Evolutionary conservation across 2,329 filamentous ascomycete genomes (phyloP).

Genomic region (Zymoseptoria pseudotritici): DNA sequence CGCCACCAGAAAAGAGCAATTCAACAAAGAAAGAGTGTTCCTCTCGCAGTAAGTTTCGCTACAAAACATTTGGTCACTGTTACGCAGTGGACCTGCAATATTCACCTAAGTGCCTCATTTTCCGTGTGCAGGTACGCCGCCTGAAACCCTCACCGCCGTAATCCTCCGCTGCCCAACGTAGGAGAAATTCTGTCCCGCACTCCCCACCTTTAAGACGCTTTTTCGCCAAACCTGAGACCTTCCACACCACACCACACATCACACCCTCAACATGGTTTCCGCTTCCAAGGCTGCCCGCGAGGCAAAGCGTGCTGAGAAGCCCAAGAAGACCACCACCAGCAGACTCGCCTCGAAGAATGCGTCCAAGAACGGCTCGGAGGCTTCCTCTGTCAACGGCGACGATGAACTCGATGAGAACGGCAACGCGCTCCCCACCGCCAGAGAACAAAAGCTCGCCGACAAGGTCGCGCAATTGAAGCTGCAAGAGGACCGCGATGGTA

Average conservation of each 20-base stretch:
- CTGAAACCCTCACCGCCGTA: background rate
- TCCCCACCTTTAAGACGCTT: background rate
- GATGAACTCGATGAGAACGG: slow-evolving; percentile 58
- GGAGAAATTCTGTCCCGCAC: background rate
- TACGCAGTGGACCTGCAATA: background rate
- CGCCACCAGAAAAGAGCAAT: background rate
- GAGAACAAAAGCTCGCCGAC: slow-evolving; percentile 54
- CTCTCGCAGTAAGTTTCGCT: background rate
- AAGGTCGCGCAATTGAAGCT: slow-evolving; percentile 83
- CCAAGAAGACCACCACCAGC: slow-evolving; percentile 66
- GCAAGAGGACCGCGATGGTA: slow-evolving; percentile 91
- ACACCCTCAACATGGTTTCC: slow-evolving; percentile 51
- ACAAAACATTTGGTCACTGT: background rate
- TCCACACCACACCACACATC: background rate
- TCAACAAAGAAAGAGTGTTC: background rate
- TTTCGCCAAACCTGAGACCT: background rate
- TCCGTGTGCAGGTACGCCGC: background rate
- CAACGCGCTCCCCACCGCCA: slow-evolving; percentile 46
- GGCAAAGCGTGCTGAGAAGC: slow-evolving; percentile 58
- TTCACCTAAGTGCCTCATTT: background rate
- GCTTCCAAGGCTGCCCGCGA: slow-evolving; percentile 62
- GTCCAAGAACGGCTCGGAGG: slow-evolving; percentile 54
- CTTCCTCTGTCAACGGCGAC: slow-evolving; percentile 64
- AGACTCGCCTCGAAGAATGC: slow-evolving; percentile 60
- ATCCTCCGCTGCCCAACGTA: background rate